Evolutionary conservation across 345 rosid species (phyloP).

Genomic region (Rhodamnia argentea): DNA sequence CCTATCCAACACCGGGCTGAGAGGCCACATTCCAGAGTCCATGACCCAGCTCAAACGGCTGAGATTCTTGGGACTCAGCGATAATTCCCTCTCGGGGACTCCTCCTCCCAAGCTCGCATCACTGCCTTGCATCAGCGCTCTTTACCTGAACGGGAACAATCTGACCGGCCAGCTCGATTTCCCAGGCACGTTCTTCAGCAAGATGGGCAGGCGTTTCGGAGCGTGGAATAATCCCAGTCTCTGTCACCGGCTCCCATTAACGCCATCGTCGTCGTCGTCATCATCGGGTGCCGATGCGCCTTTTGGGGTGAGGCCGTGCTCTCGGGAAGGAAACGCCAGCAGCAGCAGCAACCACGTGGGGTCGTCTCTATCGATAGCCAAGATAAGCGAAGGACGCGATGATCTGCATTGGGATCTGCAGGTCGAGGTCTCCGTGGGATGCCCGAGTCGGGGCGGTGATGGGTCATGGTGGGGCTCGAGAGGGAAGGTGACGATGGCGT

Average conservation of each 20-base stretch:
- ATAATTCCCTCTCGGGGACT: constrained; percentile 18
- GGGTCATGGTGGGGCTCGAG: too few relatives aligned
- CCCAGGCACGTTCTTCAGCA: constrained; percentile 10
- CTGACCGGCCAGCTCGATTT: constrained; percentile 20
- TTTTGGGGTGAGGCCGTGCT: constrained; percentile 12
- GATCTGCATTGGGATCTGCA: not conserved
- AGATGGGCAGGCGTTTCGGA: constrained; percentile 26
- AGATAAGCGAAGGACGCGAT: not conserved
- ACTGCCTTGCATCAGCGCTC: constrained; percentile 9
- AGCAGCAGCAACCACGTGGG: not conserved
- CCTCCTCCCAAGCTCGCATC: constrained; percentile 3
- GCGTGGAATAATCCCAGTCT: constrained; percentile 27
- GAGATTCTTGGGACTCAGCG: constrained; percentile 20
- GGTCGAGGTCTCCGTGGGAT: not conserved
- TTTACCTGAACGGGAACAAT: constrained; percentile 22
- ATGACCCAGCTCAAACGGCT: constrained; percentile 8
- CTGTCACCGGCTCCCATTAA: constrained; percentile 4
- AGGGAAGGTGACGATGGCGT: not conserved
- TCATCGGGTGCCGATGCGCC: not conserved
- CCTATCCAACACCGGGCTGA: constrained; percentile 10
- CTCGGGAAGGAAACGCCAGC: not conserved
- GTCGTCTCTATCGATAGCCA: not conserved
- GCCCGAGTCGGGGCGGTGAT: not conserved
- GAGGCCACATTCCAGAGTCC: constrained; percentile 17
- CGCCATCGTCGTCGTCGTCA: not conserved